Conservation (phyloP, 2,329 filamentous ascomycete genomes). For the Cordyceps pruinosa region DNA sequence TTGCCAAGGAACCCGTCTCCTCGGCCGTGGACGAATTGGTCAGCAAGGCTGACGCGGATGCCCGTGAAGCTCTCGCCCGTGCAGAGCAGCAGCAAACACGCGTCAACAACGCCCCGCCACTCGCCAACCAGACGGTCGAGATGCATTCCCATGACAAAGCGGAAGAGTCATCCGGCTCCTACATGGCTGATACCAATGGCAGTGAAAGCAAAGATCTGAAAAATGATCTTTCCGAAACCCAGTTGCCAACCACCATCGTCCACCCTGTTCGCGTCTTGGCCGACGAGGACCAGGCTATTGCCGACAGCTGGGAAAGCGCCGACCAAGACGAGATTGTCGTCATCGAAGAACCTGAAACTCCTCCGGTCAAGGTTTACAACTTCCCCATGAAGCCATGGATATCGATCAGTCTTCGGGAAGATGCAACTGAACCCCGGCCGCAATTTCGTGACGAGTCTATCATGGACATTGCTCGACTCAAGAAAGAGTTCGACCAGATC, state of each 20-base stretch:
- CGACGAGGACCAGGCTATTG: conserved; percentile 52
- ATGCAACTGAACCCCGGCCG: conserved; percentile 48
- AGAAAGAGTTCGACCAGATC: conserved; percentile 97
- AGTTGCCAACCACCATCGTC: conserved; percentile 23
- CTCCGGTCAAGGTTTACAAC: conserved; percentile 76
- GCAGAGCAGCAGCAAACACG: conserved; percentile 44
- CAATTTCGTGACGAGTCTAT: conserved; percentile 71
- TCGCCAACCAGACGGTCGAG: not conserved
- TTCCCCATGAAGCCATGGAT: conserved; percentile 97
- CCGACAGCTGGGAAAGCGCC: conserved; percentile 88
- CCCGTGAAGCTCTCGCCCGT: conserved; percentile 58
- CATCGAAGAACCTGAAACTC: conserved; percentile 58
- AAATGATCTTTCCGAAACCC: conserved; percentile 37
- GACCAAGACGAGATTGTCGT: conserved; percentile 62
- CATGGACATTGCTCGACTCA: conserved; percentile 87
- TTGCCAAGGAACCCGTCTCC: conserved; percentile 57
- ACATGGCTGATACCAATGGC: conserved; percentile 37
- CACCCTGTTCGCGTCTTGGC: conserved; percentile 43
- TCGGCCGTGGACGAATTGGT: conserved; percentile 63
- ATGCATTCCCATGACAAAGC: conserved; percentile 16
- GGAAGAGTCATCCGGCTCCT: conserved; percentile 31
- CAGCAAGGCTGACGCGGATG: conserved; percentile 42
- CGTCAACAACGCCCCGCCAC: conserved; percentile 37
- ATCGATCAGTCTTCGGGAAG: conserved; percentile 67
- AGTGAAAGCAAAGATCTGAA: conserved; percentile 43